Evolutionary conservation across 2,329 filamentous ascomycete species (phyloP).

Genomic region (Trichoderma citrinoviride): DNA sequence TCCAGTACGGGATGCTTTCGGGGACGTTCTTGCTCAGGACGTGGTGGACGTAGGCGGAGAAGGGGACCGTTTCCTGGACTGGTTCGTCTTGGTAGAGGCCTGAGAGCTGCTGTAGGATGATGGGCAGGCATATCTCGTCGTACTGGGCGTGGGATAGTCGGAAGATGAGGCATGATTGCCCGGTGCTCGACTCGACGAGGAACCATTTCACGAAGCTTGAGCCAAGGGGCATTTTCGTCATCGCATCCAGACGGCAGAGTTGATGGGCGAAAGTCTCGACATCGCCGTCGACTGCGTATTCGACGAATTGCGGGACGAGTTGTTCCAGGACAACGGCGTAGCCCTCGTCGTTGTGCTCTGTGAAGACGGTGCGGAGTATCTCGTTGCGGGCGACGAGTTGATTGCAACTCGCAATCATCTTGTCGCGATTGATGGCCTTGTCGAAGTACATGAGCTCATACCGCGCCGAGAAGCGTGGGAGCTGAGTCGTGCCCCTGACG

Average conservation of each 20-base stretch:
- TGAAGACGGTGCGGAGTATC: slow-evolving; percentile 64
- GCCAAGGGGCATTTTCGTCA: slow-evolving; percentile 55
- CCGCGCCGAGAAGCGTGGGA: slow-evolving; percentile 59
- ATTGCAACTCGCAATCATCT: slow-evolving; percentile 50
- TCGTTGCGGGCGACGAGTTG: slow-evolving; percentile 60
- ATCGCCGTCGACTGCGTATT: slow-evolving; percentile 49
- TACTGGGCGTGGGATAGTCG: slow-evolving; percentile 68
- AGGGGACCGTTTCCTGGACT: slow-evolving; percentile 38
- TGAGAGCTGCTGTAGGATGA: slow-evolving; percentile 60
- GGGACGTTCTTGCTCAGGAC: slow-evolving; percentile 42
- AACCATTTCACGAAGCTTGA: slow-evolving; percentile 61
- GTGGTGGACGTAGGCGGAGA: slow-evolving; percentile 47
- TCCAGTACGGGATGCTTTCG: slow-evolving; percentile 60
- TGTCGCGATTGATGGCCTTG: slow-evolving; percentile 45
- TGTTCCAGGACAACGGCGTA: slow-evolving; percentile 58
- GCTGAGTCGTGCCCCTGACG: slow-evolving; percentile 54
- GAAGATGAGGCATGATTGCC: slow-evolving; percentile 49
- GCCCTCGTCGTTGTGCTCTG: slow-evolving; percentile 49
- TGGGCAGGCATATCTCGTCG: slow-evolving; percentile 64
- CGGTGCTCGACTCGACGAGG: slow-evolving; percentile 37
- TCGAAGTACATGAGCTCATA: slow-evolving; percentile 65
- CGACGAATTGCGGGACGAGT: slow-evolving; percentile 49
- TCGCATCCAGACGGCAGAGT: slow-evolving; percentile 55
- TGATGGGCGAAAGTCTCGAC: slow-evolving; percentile 51
- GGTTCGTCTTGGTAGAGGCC: slow-evolving; percentile 40